Evolutionary conservation across 2,329 filamentous ascomycete genomes (phyloP).

Genomic region (Microcyclospora tardicrescens): DNA sequence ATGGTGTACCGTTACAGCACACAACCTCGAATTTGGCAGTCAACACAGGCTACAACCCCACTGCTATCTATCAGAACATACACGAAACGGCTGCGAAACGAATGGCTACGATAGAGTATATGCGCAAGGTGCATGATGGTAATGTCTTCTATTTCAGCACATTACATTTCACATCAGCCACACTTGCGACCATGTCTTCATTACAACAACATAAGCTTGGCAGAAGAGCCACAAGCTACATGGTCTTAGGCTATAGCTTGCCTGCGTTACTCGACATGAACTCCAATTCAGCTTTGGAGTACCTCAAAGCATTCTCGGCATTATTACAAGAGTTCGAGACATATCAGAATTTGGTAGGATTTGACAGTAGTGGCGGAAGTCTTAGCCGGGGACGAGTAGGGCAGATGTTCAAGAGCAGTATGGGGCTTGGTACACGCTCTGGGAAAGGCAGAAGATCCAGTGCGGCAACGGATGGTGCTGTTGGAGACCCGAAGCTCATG

Average conservation of each 20-base stretch:
- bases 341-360: constrained; percentile 75
- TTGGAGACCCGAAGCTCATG: neutral
- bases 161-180: constrained; percentile 72
- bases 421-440: constrained; percentile 23
- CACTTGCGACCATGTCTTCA: constrained; percentile 71
- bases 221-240: constrained; percentile 82
- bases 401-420: constrained; percentile 38
- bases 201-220: constrained; percentile 74
- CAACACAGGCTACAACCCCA: constrained; percentile 36
- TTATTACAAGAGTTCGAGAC: constrained; percentile 86
- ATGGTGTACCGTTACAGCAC: constrained; percentile 12
- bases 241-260: constrained; percentile 82
- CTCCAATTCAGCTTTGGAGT: constrained; percentile 61
- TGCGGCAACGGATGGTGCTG: constrained; percentile 39
- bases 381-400: constrained; percentile 63
- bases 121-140: constrained; percentile 86
- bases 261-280: constrained; percentile 83
- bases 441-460: constrained; percentile 38
- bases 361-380: constrained; percentile 50
- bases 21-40: neutral
- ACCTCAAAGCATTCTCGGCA: constrained; percentile 72
- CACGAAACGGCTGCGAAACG: constrained; percentile 82
- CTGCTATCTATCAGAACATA: constrained; percentile 51
- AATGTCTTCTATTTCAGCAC: constrained; percentile 98
- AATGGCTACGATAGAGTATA: constrained; percentile 85